These are phyloP conservation scores for Rhynchosporium agropyri DNA, from an alignment of 2,329 filamentous ascomycete genomes.

Conservation along the genomic window DNA sequence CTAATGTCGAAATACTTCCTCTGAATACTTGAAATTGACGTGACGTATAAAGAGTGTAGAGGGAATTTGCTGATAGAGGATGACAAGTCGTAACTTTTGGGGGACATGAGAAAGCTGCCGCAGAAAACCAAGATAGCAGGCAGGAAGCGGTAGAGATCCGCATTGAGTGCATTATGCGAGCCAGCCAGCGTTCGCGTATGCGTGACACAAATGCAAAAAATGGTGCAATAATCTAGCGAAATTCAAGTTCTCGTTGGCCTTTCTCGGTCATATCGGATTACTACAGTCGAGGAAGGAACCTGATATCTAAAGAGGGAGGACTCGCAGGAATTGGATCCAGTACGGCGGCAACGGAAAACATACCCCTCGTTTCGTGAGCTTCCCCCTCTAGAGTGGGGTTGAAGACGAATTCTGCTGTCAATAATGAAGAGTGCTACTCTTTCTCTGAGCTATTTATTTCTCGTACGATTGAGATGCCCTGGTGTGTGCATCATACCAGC, in stretches of 20 bases:
- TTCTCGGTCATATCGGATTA: too few species aligned
- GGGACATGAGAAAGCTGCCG: neutral
- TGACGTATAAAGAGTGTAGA: too few species aligned
- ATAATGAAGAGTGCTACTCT: neutral
- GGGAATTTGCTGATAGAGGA: too few species aligned
- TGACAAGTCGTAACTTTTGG: too few species aligned
- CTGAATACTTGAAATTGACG: too few species aligned
- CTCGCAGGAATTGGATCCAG: neutral
- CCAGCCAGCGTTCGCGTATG: slow-evolving; percentile 6
- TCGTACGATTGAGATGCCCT: slow-evolving; percentile 16
- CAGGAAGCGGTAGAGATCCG: neutral
- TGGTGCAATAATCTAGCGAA: slow-evolving; percentile 12
- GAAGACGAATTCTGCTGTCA: slow-evolving; percentile 6
- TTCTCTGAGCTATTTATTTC: slow-evolving; percentile 7
- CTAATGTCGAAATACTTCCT: too few species aligned
- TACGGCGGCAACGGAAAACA: neutral
- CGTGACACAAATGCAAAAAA: slow-evolving; percentile 10
- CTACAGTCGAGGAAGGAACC: too few species aligned
- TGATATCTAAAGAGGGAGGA: neutral
- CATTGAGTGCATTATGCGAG: neutral
- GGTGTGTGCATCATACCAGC: slow-evolving; percentile 13
- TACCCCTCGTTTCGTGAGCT: slow-evolving; percentile 7
- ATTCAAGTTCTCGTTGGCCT: neutral
- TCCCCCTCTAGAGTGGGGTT: slow-evolving; percentile 10
- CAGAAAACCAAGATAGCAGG: neutral